Conservation (phyloP, 2,329 filamentous ascomycete species). For the Colletotrichum navitas region DNA sequence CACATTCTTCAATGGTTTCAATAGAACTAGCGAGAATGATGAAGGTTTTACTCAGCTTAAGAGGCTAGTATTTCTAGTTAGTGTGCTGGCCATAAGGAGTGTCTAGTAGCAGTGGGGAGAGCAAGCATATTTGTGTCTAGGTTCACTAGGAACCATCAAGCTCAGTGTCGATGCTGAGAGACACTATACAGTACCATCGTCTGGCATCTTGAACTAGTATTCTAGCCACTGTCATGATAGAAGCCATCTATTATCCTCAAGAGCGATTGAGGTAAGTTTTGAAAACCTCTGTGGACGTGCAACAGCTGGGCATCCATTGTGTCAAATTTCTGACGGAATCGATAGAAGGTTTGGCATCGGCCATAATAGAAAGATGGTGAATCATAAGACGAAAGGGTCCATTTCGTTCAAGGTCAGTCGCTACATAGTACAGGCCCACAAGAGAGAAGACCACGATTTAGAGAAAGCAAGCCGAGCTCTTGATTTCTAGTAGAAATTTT, state of each 20-base stretch:
- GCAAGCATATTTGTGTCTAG: neutral
- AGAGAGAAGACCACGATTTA: neutral
- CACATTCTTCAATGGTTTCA: neutral
- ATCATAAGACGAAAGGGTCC: neutral
- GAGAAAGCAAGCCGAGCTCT: conserved; percentile 1
- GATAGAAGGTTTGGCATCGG: neutral
- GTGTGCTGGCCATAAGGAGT: neutral
- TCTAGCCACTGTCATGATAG: neutral
- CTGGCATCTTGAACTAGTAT: neutral
- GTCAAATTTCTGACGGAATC: neutral
- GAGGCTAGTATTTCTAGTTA: neutral
- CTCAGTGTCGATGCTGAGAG: neutral
- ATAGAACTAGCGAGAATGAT: neutral
- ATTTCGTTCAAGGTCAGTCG: neutral
- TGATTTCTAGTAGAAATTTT: neutral
- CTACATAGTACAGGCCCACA: too few relatives aligned
- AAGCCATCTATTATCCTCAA: neutral
- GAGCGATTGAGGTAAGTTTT: neutral
- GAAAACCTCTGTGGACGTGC: neutral
- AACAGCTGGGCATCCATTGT: neutral
- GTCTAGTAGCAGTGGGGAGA: neutral
- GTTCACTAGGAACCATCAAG: neutral
- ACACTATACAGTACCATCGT: too few relatives aligned
- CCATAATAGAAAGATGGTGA: neutral
- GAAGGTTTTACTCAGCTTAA: neutral